A percentile compares a stretch with the other conserved stretches of the same genome.
Conservation (phyloP, 306 rosid species). For the Aeschynomene evenia region DNA sequence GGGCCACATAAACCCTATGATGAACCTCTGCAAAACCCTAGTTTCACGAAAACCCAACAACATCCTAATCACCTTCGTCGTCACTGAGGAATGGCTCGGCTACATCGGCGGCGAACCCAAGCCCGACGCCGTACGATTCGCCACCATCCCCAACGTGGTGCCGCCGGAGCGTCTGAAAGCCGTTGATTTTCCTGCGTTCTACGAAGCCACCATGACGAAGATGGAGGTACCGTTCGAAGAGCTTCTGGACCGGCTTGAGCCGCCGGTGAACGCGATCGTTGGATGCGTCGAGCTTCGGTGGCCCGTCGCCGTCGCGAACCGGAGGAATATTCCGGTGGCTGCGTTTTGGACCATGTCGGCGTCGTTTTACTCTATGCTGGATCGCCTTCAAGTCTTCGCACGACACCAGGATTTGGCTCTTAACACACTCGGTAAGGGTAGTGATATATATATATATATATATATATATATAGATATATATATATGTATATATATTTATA, state of each 20-base stretch:
- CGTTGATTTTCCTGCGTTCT: slow-evolving; percentile 24
- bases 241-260: slow-evolving; percentile 46
- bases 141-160: slow-evolving; percentile 50
- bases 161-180: slow-evolving; percentile 40
- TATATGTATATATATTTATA: too few species aligned
- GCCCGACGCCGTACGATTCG: slow-evolving; percentile 39
- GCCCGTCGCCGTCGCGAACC: slow-evolving; percentile 29
- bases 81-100: slow-evolving; percentile 58
- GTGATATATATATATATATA: too few species aligned
- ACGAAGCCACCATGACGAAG: slow-evolving; percentile 39
- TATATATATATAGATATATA: too few species aligned
- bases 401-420: background rate
- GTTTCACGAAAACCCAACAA: slow-evolving; percentile 10
- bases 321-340: slow-evolving; percentile 44
- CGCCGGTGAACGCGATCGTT: slow-evolving; percentile 26
- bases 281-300: slow-evolving; percentile 36
- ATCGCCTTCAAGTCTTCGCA: slow-evolving; percentile 21
- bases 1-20: slow-evolving; percentile 66
- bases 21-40: slow-evolving; percentile 56
- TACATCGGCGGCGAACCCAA: slow-evolving; percentile 39
- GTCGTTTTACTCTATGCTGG: slow-evolving; percentile 25
- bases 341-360: slow-evolving; percentile 53
- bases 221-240: slow-evolving; percentile 50
- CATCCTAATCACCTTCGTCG: slow-evolving; percentile 42
- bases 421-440: slow-evolving; percentile 16